These are phyloP conservation scores for Phytophthora europaea DNA, from an alignment of 352 stramenopile species.

Conservation along the genomic window DNA sequence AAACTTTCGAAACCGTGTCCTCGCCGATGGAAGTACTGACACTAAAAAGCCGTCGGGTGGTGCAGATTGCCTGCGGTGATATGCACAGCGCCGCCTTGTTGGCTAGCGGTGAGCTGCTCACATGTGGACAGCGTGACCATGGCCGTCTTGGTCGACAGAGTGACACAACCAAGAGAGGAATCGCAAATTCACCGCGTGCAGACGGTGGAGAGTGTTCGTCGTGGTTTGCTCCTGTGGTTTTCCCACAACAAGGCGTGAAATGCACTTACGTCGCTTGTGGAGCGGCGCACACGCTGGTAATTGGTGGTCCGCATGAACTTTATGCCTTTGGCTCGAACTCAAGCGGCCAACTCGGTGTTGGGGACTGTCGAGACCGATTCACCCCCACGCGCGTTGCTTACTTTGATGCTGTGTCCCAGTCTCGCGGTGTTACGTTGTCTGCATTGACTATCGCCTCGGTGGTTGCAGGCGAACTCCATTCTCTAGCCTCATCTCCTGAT, in stretches of 20 bases:
- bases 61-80: slow-evolving; percentile 65
- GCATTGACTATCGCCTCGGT: slow-evolving; percentile 49
- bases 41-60: slow-evolving; percentile 50
- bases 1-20: slow-evolving; percentile 40
- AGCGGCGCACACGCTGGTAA: slow-evolving; percentile 64
- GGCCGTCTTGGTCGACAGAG: slow-evolving; percentile 58
- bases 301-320: slow-evolving; percentile 48
- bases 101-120: slow-evolving; percentile 55
- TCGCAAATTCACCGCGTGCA: not conserved
- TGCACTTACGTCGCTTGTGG: slow-evolving; percentile 73
- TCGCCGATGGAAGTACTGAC: slow-evolving; percentile 66
- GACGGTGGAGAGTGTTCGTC: slow-evolving; percentile 38
- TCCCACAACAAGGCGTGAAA: slow-evolving; percentile 10
- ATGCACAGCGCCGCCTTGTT: slow-evolving; percentile 68
- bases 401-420: slow-evolving; percentile 42
- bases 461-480: slow-evolving; percentile 65
- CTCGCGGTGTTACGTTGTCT: slow-evolving; percentile 6
- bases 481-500: slow-evolving; percentile 57
- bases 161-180: slow-evolving; percentile 10
- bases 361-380: slow-evolving; percentile 60
- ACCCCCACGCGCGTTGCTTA: slow-evolving; percentile 57
- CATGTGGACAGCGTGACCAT: slow-evolving; percentile 67
- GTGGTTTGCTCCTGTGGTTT: slow-evolving; percentile 43
- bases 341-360: slow-evolving; percentile 70
- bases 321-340: slow-evolving; percentile 71